Base-by-base conservation (phyloP, 371 early-diverging fungal genomes). In the Gilbertella persicaria region DNA sequence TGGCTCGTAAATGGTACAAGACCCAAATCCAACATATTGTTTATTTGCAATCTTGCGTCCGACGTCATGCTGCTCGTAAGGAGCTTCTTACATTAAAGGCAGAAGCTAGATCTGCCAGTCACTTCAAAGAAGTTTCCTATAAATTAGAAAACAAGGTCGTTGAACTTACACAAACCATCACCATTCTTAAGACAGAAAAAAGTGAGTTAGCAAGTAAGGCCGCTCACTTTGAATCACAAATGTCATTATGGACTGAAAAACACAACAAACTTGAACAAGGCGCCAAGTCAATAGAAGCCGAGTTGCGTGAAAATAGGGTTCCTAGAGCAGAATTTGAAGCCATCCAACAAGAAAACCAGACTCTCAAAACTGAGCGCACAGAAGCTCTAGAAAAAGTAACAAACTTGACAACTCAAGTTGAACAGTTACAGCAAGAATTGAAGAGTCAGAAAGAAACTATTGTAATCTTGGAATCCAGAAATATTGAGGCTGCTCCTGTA, bases 61-160 rank as follows among this genome's bases (percentile, higher is more conserved):
- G 97, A 42, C 86, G 91, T n/a, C 79, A 75, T 36, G 54, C 55
- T 16, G 96, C 97, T 23, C 68, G 72, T 25, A 79, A 78, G 50
- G 77, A 81, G 48, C 69, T 93, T 28, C 62, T 71, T 42, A 42
- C 62, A 30, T 76, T 91, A 33, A 86, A 87, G 60, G 79, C 78
- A 16, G 97, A 99, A 67, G 90, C 93, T 13, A 80, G 89, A 40
- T 92, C 93, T 23, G 91, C 91, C 10, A 88, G 86, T 45, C 96
- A 96, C 63, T 85, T 95, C 70, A 91, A 94, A 68, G 94, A 95
- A 63, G 82, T 89, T 21, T 92, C 96, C 4, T 90, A 90, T 71
- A 86, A 88, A 67, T 80, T 99, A 8, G 98, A 98, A 67, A 91
- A 83, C 75, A 97, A 96, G 82, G 90, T 98, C 43, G 86, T 97